Evolutionary conservation across 352 stramenopile genomes (phyloP).

Genomic region (Poterioochromonas sp.): DNA sequence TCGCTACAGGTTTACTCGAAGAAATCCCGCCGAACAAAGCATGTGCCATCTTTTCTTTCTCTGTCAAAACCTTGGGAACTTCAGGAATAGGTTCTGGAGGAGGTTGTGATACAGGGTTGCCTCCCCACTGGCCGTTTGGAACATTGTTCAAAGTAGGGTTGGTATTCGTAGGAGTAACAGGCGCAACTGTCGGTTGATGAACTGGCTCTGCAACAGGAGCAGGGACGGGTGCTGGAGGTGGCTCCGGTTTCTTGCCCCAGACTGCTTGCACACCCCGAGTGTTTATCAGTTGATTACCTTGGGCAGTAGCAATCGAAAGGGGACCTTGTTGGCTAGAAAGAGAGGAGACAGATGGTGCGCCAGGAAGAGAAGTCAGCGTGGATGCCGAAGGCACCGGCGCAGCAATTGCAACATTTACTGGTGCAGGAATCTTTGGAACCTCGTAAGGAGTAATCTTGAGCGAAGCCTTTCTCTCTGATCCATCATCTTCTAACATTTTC

Average conservation of each 20-base stretch:
- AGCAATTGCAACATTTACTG: background rate
- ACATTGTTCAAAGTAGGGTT: background rate
- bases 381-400: background rate
- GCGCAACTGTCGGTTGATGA: slow-evolving; percentile 5
- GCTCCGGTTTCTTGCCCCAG: slow-evolving; percentile 35
- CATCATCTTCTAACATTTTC: background rate
- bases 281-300: slow-evolving; percentile 27
- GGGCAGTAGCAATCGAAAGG: background rate
- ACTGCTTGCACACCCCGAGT: background rate
- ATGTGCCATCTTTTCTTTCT: slow-evolving; percentile 78
- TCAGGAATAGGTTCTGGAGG: slow-evolving; percentile 46
- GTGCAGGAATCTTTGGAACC: slow-evolving; percentile 52
- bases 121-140: background rate
- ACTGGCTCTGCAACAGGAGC: slow-evolving; percentile 24
- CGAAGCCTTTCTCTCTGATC: slow-evolving; percentile 19
- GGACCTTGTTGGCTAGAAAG: background rate
- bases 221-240: slow-evolving; percentile 24
- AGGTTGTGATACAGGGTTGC: slow-evolving; percentile 7
- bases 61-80: slow-evolving; percentile 56
- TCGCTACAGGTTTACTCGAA: background rate
- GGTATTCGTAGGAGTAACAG: slow-evolving; percentile 32
- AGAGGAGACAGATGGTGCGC: background rate
- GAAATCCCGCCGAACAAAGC: slow-evolving; percentile 89
- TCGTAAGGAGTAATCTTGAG: slow-evolving; percentile 74
- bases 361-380: background rate